Base-by-base conservation (phyloP, 2,329 filamentous ascomycete genomes). In the Periglandula ipomoeae region DNA sequence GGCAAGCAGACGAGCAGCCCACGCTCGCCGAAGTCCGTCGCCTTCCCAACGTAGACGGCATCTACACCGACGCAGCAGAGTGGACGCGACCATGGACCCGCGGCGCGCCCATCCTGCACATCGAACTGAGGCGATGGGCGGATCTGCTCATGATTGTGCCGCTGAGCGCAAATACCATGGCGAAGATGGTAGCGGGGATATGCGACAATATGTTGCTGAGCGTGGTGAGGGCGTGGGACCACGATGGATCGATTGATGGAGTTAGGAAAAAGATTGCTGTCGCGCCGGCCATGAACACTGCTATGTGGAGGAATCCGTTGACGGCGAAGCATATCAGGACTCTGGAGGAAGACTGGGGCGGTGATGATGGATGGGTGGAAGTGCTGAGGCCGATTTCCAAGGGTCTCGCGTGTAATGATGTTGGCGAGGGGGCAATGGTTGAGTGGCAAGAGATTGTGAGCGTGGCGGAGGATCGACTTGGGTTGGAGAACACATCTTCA, bases 141-240 rank as follows among this genome's bases (percentile, higher is more conserved):
- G 78, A 95, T 63, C 59, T 94, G 3, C 73, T 95, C 59, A 75
- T 91, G 15, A 76, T 96, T 51, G 86, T 85, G 9, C 91, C 91
- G 0, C 66, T 96, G 51, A 85, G 81, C 49, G 90, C 91, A 11
- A 95, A 96, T 60, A 82, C 82, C 4, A 72, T 97, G 60, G 91
- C 89, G 6, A 95, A 95, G 68, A 79, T 97, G 54, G 79, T 79
- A 0, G 76, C 78, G 22, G 93, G 93, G 0, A 74, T 94, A 53
- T 82, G 81, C 39, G 89, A 95, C 59, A 84, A 85, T 50, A 70
- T 97, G 6, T 64, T 96, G 5, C 84, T 81, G 13, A 75, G 70
- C 43, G 84, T 93, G 0, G 75, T 93, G 34, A 74, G 91, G 19
- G 91, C 91, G 0, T 98, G 91, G 93, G 91, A 97, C 65, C 83